Percentiles rank a stretch among this genome's conserved stretches.
These are phyloP conservation scores for Colletotrichum sojae DNA, from an alignment of 2,329 filamentous ascomycete genomes.

Conservation along the genomic window DNA sequence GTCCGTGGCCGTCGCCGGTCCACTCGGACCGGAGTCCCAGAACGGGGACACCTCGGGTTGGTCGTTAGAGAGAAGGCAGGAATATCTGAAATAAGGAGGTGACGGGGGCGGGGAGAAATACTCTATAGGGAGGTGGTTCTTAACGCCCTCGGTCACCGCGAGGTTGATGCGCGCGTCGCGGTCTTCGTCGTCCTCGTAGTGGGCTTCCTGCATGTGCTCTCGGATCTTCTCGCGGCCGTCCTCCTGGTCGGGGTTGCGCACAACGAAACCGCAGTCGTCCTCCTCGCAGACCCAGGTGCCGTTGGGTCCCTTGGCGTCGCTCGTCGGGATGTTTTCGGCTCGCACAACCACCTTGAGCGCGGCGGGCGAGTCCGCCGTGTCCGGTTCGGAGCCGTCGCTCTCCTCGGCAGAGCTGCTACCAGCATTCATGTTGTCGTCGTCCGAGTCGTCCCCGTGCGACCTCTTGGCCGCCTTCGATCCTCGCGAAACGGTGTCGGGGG, in stretches of 20 bases:
- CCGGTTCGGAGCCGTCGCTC: slow-evolving; percentile 42
- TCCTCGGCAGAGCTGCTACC: slow-evolving; percentile 43
- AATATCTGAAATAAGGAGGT: slow-evolving; percentile 49
- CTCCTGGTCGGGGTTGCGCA: slow-evolving; percentile 72
- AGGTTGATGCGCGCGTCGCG: slow-evolving; percentile 66
- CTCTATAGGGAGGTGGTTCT: slow-evolving; percentile 70
- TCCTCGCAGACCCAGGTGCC: slow-evolving; percentile 78
- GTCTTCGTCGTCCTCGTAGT: slow-evolving; percentile 60
- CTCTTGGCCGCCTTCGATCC: slow-evolving; percentile 52
- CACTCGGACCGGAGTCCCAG: slow-evolving; percentile 37
- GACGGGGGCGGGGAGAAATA: slow-evolving; percentile 59
- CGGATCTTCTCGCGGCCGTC: slow-evolving; percentile 70
- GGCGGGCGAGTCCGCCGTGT: slow-evolving; percentile 38
- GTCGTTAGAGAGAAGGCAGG: slow-evolving; percentile 27
- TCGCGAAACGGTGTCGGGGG: slow-evolving; percentile 53
- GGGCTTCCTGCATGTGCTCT: slow-evolving; percentile 70
- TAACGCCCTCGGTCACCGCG: slow-evolving; percentile 69
- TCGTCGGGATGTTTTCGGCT: slow-evolving; percentile 64
- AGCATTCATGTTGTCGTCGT: slow-evolving; percentile 51
- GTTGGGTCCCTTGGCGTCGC: slow-evolving; percentile 67
- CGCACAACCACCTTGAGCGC: slow-evolving; percentile 62
- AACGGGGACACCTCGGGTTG: slow-evolving; percentile 32
- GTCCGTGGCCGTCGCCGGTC: slow-evolving; percentile 12
- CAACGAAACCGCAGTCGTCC: slow-evolving; percentile 74
- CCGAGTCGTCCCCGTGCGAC: slow-evolving; percentile 51